phyloP scores from a whole-genome alignment of 192 early-diverging fungal species.

The Diversispora epigaea region DNA sequence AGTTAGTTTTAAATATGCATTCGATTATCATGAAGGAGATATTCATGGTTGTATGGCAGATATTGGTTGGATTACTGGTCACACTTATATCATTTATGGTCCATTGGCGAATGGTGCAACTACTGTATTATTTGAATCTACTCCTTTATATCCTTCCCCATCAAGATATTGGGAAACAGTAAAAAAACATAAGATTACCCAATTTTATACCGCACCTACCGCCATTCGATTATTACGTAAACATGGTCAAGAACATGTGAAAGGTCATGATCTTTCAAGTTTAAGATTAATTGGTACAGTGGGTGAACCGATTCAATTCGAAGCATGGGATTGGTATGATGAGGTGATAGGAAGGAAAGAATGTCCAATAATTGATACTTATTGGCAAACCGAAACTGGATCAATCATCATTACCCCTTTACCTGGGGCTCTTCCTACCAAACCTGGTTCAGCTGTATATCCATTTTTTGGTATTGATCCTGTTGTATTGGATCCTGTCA shows the following conservation, averaged over 20 bases:
- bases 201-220: slow-evolving; percentile 98
- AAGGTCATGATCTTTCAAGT: slow-evolving; percentile 74
- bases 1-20: slow-evolving; percentile 85
- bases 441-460: slow-evolving; percentile 93
- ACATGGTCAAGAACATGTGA: slow-evolving; percentile 76
- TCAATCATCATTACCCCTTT: slow-evolving; percentile 90
- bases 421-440: slow-evolving; percentile 84
- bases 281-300: slow-evolving; percentile 92
- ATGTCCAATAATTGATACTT: slow-evolving; percentile 96
- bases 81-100: slow-evolving; percentile 92
- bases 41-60: slow-evolving; percentile 94
- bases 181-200: slow-evolving; percentile 89
- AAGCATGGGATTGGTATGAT: slow-evolving; percentile 98
- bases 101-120: slow-evolving; percentile 84
- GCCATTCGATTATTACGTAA: slow-evolving; percentile 95
- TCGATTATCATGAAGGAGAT: slow-evolving; percentile 90
- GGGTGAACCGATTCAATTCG: slow-evolving; percentile 97
- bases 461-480: slow-evolving; percentile 97
- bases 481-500: slow-evolving; percentile 79
- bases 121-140: slow-evolving; percentile 91
- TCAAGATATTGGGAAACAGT: slow-evolving; percentile 82
- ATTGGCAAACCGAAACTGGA: slow-evolving; percentile 93
- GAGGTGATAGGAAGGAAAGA: slow-evolving; percentile 80
- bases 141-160: slow-evolving; percentile 90
- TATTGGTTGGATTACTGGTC: slow-evolving; percentile 88